phyloP scores from a whole-genome alignment of 2,329 filamentous ascomycete species.

The Aspergillus unguis region DNA sequence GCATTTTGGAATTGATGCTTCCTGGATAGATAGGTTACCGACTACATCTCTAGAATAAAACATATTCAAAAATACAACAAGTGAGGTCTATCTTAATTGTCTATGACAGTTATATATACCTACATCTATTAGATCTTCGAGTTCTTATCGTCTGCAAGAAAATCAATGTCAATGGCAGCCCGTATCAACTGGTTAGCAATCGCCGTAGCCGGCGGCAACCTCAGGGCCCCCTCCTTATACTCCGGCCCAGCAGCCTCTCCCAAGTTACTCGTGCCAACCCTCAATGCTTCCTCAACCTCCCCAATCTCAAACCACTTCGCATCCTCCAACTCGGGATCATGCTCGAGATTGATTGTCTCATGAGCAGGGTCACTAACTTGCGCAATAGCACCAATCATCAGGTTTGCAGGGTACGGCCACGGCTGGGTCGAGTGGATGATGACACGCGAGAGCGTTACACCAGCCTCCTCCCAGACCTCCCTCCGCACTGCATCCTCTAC shows the following conservation, averaged over 20 bases:
- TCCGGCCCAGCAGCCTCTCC: conserved; percentile 62
- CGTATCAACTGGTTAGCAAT: conserved; percentile 87
- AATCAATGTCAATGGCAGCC: conserved; percentile 70
- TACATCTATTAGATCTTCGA: conserved; percentile 37
- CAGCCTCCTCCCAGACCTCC: conserved; percentile 84
- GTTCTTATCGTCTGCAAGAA: conserved; percentile 58
- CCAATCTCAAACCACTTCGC: conserved; percentile 85
- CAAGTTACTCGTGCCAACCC: conserved; percentile 63
- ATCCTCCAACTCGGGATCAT: conserved; percentile 87
- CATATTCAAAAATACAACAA: background rate
- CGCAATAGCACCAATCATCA: conserved; percentile 85
- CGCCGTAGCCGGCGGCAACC: conserved; percentile 78
- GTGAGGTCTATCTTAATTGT: background rate
- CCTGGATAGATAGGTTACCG: background rate
- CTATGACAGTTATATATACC: conserved; percentile 3
- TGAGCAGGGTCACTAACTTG: conserved; percentile 73
- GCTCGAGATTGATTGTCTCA: conserved; percentile 75
- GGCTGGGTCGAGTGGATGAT: conserved; percentile 81
- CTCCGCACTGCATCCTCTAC: conserved; percentile 79
- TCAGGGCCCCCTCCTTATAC: conserved; percentile 73
- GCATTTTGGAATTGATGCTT: background rate
- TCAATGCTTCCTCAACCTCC: conserved; percentile 73
- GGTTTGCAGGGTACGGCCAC: conserved; percentile 79
- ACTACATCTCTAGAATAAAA: background rate
- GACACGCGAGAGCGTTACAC: conserved; percentile 71